Percentiles rank a stretch among this genome's conserved stretches.
Evolutionary conservation across 257 asterid genomes (phyloP).

Genomic region (Ehretia macrophylla): DNA sequence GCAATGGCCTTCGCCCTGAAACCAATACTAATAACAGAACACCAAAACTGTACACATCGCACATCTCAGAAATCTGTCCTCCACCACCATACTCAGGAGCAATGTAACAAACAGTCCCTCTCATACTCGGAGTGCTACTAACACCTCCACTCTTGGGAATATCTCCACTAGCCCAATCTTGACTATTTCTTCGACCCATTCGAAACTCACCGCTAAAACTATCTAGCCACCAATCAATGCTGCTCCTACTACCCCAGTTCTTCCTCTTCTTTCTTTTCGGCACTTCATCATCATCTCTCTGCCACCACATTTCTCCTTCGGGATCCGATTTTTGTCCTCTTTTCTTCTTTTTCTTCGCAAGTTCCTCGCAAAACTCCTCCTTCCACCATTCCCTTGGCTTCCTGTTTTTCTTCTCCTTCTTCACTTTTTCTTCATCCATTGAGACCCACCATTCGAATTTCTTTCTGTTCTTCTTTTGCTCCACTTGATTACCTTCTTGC

Average conservation of each 20-base stretch:
- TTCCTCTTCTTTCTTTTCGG: constrained; percentile 54
- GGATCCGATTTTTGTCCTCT: constrained; percentile 22
- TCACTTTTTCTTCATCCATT: constrained; percentile 40
- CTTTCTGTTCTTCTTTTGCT: constrained; percentile 57
- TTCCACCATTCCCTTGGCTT: constrained; percentile 95
- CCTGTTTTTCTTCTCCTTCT: constrained; percentile 48
- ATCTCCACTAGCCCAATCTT: constrained; percentile 68
- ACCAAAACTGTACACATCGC: constrained; percentile 90
- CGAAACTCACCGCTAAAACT: constrained; percentile 83
- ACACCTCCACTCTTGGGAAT: constrained; percentile 87
- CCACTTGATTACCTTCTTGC: constrained; percentile 24
- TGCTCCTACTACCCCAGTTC: constrained; percentile 48
- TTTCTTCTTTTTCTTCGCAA: constrained; percentile 70
- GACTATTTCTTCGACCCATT: constrained; percentile 60
- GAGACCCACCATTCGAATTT: constrained; percentile 79
- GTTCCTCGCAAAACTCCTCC: constrained; percentile 86
- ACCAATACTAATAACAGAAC: constrained; percentile 68
- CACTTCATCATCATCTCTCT: constrained; percentile 56
- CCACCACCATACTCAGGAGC: constrained; percentile 89
- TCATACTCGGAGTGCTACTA: constrained; percentile 93
- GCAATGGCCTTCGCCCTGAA: constrained; percentile 92
- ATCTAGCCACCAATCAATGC: constrained; percentile 84
- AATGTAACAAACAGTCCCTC: constrained; percentile 91
- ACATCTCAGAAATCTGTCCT: constrained; percentile 59
- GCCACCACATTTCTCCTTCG: constrained; percentile 68